A percentile compares a stretch with the other conserved stretches of the same genome.
These are phyloP conservation scores for Tylopilus subfusipes DNA, from an alignment of 768 basidiomycete species.

Conservation along the genomic window DNA sequence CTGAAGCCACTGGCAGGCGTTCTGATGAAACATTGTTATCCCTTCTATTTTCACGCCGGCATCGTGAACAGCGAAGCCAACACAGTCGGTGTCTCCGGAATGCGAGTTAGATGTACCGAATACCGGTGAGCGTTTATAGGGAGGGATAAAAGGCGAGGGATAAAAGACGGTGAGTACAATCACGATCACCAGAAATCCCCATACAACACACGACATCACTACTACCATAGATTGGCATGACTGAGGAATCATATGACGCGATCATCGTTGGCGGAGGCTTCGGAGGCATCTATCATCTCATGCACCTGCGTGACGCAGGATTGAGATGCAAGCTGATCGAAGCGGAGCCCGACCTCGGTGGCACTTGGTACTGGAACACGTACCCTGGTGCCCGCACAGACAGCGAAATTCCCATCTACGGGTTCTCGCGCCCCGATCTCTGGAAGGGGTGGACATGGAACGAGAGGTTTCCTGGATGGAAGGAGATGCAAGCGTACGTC, in stretches of 20 bases:
- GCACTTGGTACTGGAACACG: slow-evolving; percentile 16
- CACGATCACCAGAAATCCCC: not conserved
- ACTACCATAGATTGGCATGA: not conserved
- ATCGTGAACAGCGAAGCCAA: too few relatives aligned
- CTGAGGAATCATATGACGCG: slow-evolving; percentile 4
- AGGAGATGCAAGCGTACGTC: slow-evolving; percentile 11
- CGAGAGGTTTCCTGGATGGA: slow-evolving; percentile 10
- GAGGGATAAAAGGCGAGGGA: too few relatives aligned
- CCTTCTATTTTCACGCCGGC: too few relatives aligned
- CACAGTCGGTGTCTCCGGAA: too few relatives aligned
- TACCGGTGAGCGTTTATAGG: not conserved
- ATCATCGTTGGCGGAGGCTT: slow-evolving; percentile 13
- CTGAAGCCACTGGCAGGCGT: too few relatives aligned
- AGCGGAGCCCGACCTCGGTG: slow-evolving; percentile 9
- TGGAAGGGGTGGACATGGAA: slow-evolving; percentile 13
- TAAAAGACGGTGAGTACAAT: not conserved
- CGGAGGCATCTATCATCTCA: slow-evolving; percentile 6
- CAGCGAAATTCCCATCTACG: slow-evolving; percentile 8
- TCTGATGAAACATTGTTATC: too few relatives aligned
- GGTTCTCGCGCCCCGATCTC: slow-evolving; percentile 10
- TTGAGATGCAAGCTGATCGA: slow-evolving; percentile 13
- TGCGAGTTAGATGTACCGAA: too few relatives aligned
- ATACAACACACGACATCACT: not conserved
- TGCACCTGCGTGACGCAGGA: slow-evolving; percentile 6
- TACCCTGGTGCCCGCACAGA: slow-evolving; percentile 15